Base-by-base conservation (phyloP, 2,329 filamentous ascomycete species). In the Hymenoscyphus repandus region DNA sequence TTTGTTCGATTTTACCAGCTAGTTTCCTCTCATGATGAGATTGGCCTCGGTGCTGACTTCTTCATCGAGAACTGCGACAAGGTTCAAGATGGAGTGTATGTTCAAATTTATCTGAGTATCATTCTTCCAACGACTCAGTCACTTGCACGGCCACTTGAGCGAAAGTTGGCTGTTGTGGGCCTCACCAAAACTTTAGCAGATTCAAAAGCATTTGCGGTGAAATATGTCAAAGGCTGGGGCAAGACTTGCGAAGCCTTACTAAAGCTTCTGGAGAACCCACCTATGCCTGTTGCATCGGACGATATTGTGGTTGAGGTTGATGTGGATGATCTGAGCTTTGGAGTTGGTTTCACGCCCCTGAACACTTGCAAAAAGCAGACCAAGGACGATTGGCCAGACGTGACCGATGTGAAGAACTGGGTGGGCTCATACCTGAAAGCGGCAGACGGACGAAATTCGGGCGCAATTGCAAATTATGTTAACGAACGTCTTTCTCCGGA, bases 1-100 rank as follows among this genome's bases (percentile, higher is more conserved):
- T 96, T 99, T 67, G 87, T 91, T 48, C 86, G 90, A 32, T 95
- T 99, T 75, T 99, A 95, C 68, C 92, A 99, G 69, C 83, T 96
- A 56, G 80, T 97, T 49, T 89, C 88, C 30, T 88, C 90, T n/a
- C 60, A 60, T 30, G 55, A 82, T 37, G 68, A 86, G 56, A 81
- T 82, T 58, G 90, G 90, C n/a, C 82, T 93, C 51, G 93, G 92
- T 43, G 81, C 90, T 6, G 93, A 99, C 70, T 96, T 90, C 72
- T 93, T 96, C 72, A 88, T 96, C 70, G 78, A 78, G 58, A 80
- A 90, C 56, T 84, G 88, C n/a, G 88, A 97, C 65, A 76, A 82
- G 55, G 78, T 97, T 30, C 91, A 96, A 68, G 74, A 80, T 22
- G 82, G 82, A 45, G 79, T 93, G 38, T 97, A 96, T 69, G 84